phyloP scores from a whole-genome alignment of 345 rosid genomes.

The Bruguiera parviflora region DNA sequence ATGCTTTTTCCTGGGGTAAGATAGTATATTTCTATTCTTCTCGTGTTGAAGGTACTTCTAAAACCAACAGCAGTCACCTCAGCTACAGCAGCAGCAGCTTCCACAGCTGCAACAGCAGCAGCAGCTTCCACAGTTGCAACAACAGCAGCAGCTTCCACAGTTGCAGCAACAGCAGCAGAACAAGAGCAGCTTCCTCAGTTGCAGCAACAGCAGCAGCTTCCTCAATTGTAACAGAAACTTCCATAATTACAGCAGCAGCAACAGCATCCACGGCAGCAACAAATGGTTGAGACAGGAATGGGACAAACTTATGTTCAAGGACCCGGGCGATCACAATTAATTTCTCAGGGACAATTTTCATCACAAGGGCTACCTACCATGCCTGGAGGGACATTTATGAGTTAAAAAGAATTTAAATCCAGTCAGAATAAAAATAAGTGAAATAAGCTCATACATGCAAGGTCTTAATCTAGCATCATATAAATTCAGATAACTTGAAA shows the following conservation, averaged over 20 bases:
- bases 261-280: background rate
- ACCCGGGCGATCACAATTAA: constrained; percentile 54
- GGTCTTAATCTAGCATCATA: no score
- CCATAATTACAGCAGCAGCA: background rate
- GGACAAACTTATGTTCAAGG: constrained; percentile 73
- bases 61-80: background rate
- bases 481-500: no score
- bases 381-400: constrained; percentile 56
- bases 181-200: background rate
- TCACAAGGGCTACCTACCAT: constrained; percentile 66
- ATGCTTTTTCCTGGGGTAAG: constrained; percentile 99
- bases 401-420: background rate
- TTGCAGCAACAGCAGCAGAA: constrained; percentile 4
- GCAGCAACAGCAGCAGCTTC: constrained; percentile 6
- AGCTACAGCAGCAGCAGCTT: no score
- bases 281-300: constrained; percentile 67
- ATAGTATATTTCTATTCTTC: background rate
- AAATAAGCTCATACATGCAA: no score
- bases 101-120: no score
- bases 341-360: constrained; percentile 61
- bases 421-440: background rate
- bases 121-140: background rate
- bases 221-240: background rate
- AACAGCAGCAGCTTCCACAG: background rate
- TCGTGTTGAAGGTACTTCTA: background rate